These are phyloP conservation scores for Trichoderma orchidacearum DNA, from an alignment of 495 filamentous ascomycete species.

Conservation along the genomic window DNA sequence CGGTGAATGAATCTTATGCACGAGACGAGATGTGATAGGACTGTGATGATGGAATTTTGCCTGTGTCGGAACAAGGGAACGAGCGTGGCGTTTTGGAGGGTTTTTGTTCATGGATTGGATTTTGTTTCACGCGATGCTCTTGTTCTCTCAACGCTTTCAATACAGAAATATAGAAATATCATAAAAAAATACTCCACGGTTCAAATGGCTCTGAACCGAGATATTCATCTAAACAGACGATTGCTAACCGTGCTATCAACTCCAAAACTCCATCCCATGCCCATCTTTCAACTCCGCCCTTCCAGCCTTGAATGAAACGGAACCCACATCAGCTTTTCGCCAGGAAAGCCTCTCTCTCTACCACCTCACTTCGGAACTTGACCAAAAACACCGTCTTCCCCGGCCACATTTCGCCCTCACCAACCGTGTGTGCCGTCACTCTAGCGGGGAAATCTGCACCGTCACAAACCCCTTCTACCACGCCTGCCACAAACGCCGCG, in stretches of 20 bases:
- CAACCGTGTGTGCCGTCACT: conserved; percentile 82
- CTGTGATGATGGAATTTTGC: too few relatives aligned
- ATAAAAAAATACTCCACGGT: too few relatives aligned
- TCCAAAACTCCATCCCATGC: conserved; percentile 16
- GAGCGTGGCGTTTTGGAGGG: neutral
- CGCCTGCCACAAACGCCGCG: conserved; percentile 87
- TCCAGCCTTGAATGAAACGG: neutral
- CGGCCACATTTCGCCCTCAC: conserved; percentile 75
- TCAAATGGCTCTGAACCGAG: neutral
- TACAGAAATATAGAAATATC: too few relatives aligned
- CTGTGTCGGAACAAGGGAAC: too few relatives aligned
- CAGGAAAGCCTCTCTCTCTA: conserved; percentile 72
- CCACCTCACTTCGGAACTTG: conserved; percentile 72
- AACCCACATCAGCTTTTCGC: conserved; percentile 20
- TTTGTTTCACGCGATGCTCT: neutral
- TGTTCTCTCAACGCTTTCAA: too few relatives aligned
- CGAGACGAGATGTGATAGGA: too few relatives aligned
- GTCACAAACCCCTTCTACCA: conserved; percentile 92
- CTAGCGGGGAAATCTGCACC: conserved; percentile 76
- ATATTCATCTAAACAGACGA: neutral
- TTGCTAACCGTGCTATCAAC: conserved; percentile 6
- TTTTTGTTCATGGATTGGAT: neutral
- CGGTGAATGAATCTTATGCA: conserved; percentile 25
- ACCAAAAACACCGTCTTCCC: conserved; percentile 91
- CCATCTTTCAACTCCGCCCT: neutral